A percentile compares a stretch with the other conserved stretches of the same genome.
Evolutionary conservation across 768 basidiomycete genomes (phyloP).

Genomic region (Pilatotrama ljubarskyi): DNA sequence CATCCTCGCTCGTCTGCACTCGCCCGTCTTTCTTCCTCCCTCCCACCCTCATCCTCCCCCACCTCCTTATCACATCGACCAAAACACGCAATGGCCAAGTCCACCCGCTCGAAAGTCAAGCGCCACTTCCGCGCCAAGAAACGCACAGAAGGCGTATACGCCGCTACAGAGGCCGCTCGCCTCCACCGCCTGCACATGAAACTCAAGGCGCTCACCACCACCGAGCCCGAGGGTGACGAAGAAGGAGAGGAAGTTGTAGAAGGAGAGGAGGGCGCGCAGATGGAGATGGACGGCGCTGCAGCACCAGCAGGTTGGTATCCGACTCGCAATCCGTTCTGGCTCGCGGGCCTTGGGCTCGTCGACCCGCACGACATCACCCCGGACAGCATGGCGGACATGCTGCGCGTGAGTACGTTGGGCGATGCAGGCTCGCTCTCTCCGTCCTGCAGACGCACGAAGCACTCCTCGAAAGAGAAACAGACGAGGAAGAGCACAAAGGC

Average conservation of each 20-base stretch:
- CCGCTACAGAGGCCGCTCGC: constrained; percentile 75
- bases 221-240: constrained; percentile 37
- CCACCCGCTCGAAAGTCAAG: constrained; percentile 78
- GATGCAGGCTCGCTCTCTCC: background rate
- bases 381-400: constrained; percentile 40
- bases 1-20: background rate
- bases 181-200: constrained; percentile 70
- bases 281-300: constrained; percentile 32
- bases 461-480: background rate
- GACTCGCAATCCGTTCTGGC: constrained; percentile 21
- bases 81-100: constrained; percentile 68
- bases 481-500: background rate
- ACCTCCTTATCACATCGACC: background rate
- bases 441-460: background rate
- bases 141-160: constrained; percentile 71
- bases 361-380: constrained; percentile 58
- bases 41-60: background rate
- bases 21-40: background rate
- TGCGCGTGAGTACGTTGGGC: constrained; percentile 11
- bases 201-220: constrained; percentile 49
- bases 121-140: constrained; percentile 77
- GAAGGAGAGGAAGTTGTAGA: constrained; percentile 21
- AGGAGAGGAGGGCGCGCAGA: constrained; percentile 28
- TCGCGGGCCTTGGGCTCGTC: constrained; percentile 45
- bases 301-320: constrained; percentile 60